phyloP scores from a whole-genome alignment of 768 basidiomycete species.

The Pleurotus djamor region DNA sequence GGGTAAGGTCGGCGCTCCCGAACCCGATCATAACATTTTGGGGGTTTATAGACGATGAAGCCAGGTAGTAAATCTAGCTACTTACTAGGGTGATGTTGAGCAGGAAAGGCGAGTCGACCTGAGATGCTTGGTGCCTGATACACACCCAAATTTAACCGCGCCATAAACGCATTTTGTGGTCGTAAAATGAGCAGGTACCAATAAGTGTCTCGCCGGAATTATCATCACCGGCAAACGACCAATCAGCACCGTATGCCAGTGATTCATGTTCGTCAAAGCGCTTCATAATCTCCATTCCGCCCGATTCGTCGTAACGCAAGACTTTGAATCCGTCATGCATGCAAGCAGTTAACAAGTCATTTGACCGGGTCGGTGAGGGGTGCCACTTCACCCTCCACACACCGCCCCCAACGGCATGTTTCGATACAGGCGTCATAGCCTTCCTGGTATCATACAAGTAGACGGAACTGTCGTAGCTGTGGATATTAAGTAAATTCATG shows the following conservation, averaged over 20 bases:
- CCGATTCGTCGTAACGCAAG: conserved; percentile 40
- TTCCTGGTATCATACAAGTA: conserved; percentile 83
- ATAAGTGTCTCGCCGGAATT: conserved; percentile 46
- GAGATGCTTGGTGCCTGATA: background rate
- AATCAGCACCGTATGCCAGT: conserved; percentile 91
- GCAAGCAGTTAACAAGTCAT: conserved; percentile 87
- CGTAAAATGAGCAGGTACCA: conserved; percentile 95
- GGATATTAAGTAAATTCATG: background rate
- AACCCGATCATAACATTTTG: too few species aligned
- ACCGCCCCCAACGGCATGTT: conserved; percentile 81
- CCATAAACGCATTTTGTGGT: conserved; percentile 85
- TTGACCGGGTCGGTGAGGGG: conserved; percentile 59
- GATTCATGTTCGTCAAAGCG: conserved; percentile 77
- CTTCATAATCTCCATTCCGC: conserved; percentile 37
- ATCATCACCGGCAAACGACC: conserved; percentile 51
- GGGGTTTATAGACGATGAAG: too few species aligned
- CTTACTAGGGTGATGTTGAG: too few species aligned
- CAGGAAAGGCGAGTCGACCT: background rate
- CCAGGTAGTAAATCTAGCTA: too few species aligned
- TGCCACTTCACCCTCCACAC: conserved; percentile 98
- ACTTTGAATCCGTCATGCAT: conserved; percentile 99
- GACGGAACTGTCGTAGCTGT: conserved; percentile 82
- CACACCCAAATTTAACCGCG: conserved; percentile 38
- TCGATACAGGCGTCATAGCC: conserved; percentile 49
- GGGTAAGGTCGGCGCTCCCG: too few species aligned